Evolutionary conservation across 2,329 filamentous ascomycete genomes (phyloP).

Genomic region (Pleomassaria siparia): DNA sequence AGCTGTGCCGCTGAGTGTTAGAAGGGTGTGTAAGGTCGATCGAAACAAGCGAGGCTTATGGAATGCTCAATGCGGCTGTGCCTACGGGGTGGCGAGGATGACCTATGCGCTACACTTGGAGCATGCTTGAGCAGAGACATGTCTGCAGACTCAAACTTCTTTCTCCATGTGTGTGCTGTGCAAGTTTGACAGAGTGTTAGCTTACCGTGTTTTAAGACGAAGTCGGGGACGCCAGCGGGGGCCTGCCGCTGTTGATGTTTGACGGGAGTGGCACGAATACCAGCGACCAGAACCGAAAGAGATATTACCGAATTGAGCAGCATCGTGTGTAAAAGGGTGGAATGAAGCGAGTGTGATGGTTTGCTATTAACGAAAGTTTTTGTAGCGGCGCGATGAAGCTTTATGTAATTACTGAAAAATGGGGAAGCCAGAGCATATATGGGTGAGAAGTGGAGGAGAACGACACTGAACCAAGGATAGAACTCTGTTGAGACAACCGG

Average conservation of each 20-base stretch:
- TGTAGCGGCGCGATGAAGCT: no score
- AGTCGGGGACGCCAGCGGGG: conserved; percentile 35
- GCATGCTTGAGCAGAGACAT: neutral
- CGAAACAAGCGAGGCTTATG: neutral
- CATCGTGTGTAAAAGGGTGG: conserved; percentile 11
- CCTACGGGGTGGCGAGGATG: neutral
- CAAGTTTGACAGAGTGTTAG: neutral
- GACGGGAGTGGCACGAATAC: conserved; percentile 17
- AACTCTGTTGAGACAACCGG: neutral
- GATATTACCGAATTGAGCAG: conserved; percentile 11
- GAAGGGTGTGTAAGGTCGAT: neutral
- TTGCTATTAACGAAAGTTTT: neutral
- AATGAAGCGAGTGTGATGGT: neutral
- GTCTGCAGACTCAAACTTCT: neutral
- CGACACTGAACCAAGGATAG: neutral
- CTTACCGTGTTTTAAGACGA: conserved; percentile 44
- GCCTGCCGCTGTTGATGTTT: conserved; percentile 21
- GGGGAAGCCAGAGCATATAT: neutral
- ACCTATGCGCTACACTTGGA: neutral
- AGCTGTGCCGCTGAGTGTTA: conserved; percentile 29
- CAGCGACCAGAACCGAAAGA: conserved; percentile 16
- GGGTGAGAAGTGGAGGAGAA: neutral
- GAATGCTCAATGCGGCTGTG: neutral
- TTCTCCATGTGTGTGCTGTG: neutral
- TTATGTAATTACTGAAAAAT: neutral